Evolutionary conservation across 805 yeast species (phyloP), one percentile per base, ranked within the genome.

Genomic region (Cyberlindnera euphorbiae): DNA sequence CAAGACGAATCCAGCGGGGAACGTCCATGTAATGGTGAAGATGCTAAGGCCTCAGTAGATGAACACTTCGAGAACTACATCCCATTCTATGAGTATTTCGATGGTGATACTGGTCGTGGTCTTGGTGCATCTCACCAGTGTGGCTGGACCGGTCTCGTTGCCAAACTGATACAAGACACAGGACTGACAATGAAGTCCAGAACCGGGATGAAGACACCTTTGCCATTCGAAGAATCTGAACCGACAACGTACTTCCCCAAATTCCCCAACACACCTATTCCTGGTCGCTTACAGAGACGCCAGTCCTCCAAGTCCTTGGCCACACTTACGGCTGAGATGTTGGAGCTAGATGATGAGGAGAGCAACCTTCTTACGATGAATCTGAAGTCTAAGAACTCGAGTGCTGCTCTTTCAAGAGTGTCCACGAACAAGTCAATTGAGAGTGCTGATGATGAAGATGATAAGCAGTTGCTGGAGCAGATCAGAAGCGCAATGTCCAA

Each of bases 71-170:
- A 73, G 50, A 95, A 87, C 42, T 73, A 75, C 45, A 73, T 85
- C 28, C 80, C 83, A 44, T 88, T 85, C 56, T 83, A 76, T 56
- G 97, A 88, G 64, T 88, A 82, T 58, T 88, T 88, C 57, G 94
- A 88, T 53, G 96, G 95, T 47, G 97, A 88, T 56, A 82, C 93
- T 2, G 97, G 97, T 26, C 74, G 95, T 48, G 97, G 96, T 6
- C 63, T 88, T 39, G 97, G 97, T 23, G 87, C 96, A 2, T 79
- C 88, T 35, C 96, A 89, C 65, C 97, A 88, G 64, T 82, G 88
- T 68, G 97, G 97, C 10, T 88, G 97, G 97, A 88, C 96, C 1
- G 89, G 95, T 0, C 69, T 89, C 30, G 93, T 87, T 35, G 95
- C 95, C 28, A 83, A 90, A 62, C 77, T 88, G 75, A 85, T 89